Base-by-base conservation (phyloP, 2,329 filamentous ascomycete species). In the Hirsutella rhossiliensis region DNA sequence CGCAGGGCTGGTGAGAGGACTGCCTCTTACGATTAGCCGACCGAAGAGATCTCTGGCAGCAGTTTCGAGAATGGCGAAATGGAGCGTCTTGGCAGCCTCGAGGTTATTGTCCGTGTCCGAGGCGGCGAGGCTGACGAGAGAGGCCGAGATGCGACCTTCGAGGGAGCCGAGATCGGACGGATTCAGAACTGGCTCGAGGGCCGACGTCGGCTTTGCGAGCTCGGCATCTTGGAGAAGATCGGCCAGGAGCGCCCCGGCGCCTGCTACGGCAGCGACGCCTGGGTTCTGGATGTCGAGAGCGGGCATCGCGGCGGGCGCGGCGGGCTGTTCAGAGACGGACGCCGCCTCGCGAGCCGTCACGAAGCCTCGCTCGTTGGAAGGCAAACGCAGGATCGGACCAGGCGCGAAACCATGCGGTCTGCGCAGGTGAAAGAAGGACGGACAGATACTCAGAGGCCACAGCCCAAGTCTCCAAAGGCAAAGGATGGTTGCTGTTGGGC, bases 21-120 rank as follows among this genome's bases (percentile, higher is more conserved):
- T 23, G 32, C 19, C 31, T 42, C 82, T 70, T 66, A 92, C 87
- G 60, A 94, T 75, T 48, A 87, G 69, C 49, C 76, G 71, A 62
- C 87, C 87, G 64, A 97, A 94, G 40, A 84, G 75, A 53, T 84
- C 78, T 54, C 87, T 81, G 42, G 84, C 84, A 11, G 87, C 88
- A 17, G 84, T 88, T 62, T 97, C 92, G 40, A 95, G 78, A 19
- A 85, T 74, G 30, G 82, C 79, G 58, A 79, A 80, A 51, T 81
- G 78, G 38, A 75, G 74, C 3, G 52, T 51, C 46, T 62, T 68
- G 15, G 48, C 48, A 5, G 52, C 47, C 54, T 55, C 68, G n/a
- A 62, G 60, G 46, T 55, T 55, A 9, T 53, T 47, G 23, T 61
- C 56, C 13, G 51, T 52, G 29, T 60, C 56, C 13, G 54, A 19